Conservation (phyloP, 768 basidiomycete species). For the Sistotremastrum niveocremeum region DNA sequence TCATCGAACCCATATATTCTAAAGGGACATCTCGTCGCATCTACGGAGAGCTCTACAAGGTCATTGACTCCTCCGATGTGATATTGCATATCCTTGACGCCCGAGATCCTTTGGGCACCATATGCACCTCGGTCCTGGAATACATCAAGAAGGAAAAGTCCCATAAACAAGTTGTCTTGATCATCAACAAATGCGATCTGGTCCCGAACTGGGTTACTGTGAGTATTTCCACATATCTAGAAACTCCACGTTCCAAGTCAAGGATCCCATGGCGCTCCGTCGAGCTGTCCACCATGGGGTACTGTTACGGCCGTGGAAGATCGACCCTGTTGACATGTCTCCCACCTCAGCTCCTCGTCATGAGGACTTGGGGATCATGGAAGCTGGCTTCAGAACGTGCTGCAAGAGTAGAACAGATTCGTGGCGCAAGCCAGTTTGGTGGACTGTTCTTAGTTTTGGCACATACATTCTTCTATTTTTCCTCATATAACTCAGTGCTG, state of each 20-base stretch:
- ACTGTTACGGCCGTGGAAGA: slow-evolving; percentile 41
- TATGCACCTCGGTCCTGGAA: slow-evolving; percentile 88
- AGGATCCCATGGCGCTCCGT: slow-evolving; percentile 14
- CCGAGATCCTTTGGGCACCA: slow-evolving; percentile 86
- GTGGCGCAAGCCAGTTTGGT: background rate
- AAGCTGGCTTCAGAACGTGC: slow-evolving; percentile 16
- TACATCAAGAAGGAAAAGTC: slow-evolving; percentile 92
- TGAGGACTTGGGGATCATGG: slow-evolving; percentile 19
- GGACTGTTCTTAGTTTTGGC: slow-evolving; percentile 28
- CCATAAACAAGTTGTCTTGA: slow-evolving; percentile 92
- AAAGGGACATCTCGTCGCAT: slow-evolving; percentile 95
- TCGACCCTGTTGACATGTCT: slow-evolving; percentile 14
- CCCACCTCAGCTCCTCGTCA: slow-evolving; percentile 15
- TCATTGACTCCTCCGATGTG: slow-evolving; percentile 97
- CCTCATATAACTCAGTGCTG: slow-evolving; percentile 3
- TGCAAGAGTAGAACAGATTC: slow-evolving; percentile 17
- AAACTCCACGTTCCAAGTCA: slow-evolving; percentile 30
- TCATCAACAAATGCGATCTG: slow-evolving; percentile 97
- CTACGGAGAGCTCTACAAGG: slow-evolving; percentile 97
- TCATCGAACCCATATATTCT: slow-evolving; percentile 81
- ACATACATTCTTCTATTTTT: slow-evolving; percentile 21
- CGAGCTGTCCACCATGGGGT: slow-evolving; percentile 6
- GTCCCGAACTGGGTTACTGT: slow-evolving; percentile 99
- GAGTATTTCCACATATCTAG: slow-evolving; percentile 20
- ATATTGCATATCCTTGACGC: slow-evolving; percentile 93